phyloP scores from a whole-genome alignment of 2,329 filamentous ascomycete species.

The Trichophaea hybrida region DNA sequence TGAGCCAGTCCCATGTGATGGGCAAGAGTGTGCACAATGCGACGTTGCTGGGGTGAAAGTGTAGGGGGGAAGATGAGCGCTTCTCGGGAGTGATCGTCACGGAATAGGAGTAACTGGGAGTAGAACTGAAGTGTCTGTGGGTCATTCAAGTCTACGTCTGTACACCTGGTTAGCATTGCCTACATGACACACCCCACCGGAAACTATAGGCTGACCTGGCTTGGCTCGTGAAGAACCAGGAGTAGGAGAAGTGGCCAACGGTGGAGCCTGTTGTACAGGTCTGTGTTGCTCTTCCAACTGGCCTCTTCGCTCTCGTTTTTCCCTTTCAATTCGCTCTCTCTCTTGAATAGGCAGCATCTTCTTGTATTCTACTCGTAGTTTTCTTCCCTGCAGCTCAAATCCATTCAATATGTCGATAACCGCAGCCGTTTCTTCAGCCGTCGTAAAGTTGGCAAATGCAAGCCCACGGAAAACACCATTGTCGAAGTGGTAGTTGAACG shows the following conservation, averaged over 20 bases:
- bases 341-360: slow-evolving; percentile 96
- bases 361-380: slow-evolving; percentile 95
- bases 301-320: slow-evolving; percentile 89
- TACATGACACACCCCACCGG: neutral
- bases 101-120: slow-evolving; percentile 78
- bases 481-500: slow-evolving; percentile 99
- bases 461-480: slow-evolving; percentile 92
- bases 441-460: slow-evolving; percentile 97
- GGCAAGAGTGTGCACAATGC: slow-evolving; percentile 82
- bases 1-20: slow-evolving; percentile 91
- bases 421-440: slow-evolving; percentile 76
- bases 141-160: slow-evolving; percentile 81
- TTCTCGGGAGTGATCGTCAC: slow-evolving; percentile 62
- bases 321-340: slow-evolving; percentile 85
- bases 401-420: slow-evolving; percentile 94
- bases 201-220: slow-evolving; percentile 21
- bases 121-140: slow-evolving; percentile 77
- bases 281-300: slow-evolving; percentile 96
- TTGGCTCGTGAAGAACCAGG: slow-evolving; percentile 21
- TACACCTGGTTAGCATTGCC: neutral
- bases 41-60: slow-evolving; percentile 67
- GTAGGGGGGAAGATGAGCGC: slow-evolving; percentile 70
- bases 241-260: slow-evolving; percentile 31
- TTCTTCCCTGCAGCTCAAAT: slow-evolving; percentile 85
- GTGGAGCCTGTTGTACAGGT: slow-evolving; percentile 41